A percentile compares a stretch with the other conserved stretches of the same genome.
Conservation (phyloP, 2,329 filamentous ascomycete species). For the Orbilia javanica region DNA sequence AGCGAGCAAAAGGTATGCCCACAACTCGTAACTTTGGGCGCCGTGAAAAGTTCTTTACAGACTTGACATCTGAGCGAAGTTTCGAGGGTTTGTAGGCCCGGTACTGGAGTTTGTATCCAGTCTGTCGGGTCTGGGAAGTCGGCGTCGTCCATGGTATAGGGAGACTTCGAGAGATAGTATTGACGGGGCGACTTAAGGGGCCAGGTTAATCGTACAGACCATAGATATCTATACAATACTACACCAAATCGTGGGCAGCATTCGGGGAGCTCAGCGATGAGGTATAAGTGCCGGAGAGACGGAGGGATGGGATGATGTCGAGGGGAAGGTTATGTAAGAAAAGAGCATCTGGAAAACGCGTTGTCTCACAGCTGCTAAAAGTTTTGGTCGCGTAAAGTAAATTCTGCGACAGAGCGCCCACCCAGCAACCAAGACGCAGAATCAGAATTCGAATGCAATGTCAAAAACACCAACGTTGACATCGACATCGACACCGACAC, state of each 20-base stretch:
- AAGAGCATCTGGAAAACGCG: constrained; percentile 41
- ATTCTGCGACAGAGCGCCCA: constrained; percentile 13
- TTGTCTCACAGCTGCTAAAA: constrained; percentile 36
- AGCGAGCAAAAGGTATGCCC: constrained; percentile 96
- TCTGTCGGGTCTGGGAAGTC: constrained; percentile 81
- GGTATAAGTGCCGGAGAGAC: background rate
- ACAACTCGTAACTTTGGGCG: constrained; percentile 94
- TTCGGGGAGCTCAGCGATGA: background rate
- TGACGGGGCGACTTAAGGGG: background rate
- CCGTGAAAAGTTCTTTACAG: constrained; percentile 96
- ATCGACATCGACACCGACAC: background rate
- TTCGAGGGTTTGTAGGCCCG: constrained; percentile 78
- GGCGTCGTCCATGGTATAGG: constrained; percentile 28
- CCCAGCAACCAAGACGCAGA: constrained; percentile 23
- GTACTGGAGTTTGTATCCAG: constrained; percentile 80
- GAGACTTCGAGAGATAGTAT: background rate
- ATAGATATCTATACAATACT: background rate
- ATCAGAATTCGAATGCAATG: background rate
- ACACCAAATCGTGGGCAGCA: background rate
- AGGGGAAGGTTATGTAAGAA: background rate
- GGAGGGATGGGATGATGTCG: background rate
- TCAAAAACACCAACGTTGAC: constrained; percentile 5
- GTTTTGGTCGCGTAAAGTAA: constrained; percentile 46
- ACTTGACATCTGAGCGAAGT: constrained; percentile 91
- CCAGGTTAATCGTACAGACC: background rate